Evolutionary conservation across 2,329 filamentous ascomycete species (phyloP).

Genomic region (Cercospora zeina): DNA sequence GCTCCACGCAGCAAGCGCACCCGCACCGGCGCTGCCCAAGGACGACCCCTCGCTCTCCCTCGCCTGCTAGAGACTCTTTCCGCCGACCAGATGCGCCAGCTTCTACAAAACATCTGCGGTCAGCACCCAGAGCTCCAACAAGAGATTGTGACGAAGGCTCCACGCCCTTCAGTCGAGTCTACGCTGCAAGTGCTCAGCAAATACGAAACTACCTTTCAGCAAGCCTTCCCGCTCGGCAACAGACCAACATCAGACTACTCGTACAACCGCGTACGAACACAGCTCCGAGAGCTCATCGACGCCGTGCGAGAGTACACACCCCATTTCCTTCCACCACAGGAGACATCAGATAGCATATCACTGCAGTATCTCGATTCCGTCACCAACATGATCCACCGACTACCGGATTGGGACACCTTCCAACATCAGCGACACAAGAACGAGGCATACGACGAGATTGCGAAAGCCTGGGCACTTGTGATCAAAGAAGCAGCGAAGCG

Average conservation of each 20-base stretch:
- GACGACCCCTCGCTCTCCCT: conserved; percentile 64
- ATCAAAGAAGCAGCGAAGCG: conserved; percentile 88
- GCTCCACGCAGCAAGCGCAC: conserved; percentile 63
- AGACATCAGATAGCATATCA: conserved; percentile 78
- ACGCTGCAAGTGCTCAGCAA: conserved; percentile 77
- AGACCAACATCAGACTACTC: conserved; percentile 86
- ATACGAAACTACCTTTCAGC: conserved; percentile 76
- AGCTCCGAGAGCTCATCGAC: conserved; percentile 77
- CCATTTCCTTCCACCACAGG: conserved; percentile 89
- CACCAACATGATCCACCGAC: conserved; percentile 82
- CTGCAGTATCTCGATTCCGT: conserved; percentile 85
- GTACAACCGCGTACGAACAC: conserved; percentile 86
- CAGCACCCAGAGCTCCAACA: conserved; percentile 81
- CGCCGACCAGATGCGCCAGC: conserved; percentile 75
- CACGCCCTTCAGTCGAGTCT: conserved; percentile 79
- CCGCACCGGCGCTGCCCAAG: conserved; percentile 65
- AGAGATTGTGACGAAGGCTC: conserved; percentile 80
- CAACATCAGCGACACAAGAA: conserved; percentile 91
- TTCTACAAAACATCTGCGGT: conserved; percentile 89
- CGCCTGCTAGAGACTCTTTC: conserved; percentile 94
- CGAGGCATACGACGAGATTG: conserved; percentile 93
- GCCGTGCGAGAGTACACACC: conserved; percentile 92
- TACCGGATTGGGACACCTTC: conserved; percentile 88
- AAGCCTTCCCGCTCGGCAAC: conserved; percentile 81
- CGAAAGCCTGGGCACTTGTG: conserved; percentile 87